phyloP scores from a whole-genome alignment of 805 yeast species.

The Candida xyloterini region DNA sequence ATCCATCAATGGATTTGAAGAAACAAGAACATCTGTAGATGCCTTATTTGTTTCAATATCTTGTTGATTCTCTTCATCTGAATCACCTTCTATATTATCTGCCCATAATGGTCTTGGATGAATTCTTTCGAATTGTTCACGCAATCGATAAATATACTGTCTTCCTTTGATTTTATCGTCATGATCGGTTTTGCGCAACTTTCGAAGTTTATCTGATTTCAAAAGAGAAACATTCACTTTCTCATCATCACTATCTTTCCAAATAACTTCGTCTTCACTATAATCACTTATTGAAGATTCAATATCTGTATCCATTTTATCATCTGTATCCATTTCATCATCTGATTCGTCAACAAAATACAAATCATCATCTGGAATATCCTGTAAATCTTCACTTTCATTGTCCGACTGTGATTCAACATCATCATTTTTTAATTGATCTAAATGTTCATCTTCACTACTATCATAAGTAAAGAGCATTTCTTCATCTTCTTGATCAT shows the following conservation, averaged over 20 bases:
- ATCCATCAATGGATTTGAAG: slow-evolving; percentile 33
- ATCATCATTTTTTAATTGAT: slow-evolving; percentile 43
- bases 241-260: slow-evolving; percentile 95
- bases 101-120: slow-evolving; percentile 89
- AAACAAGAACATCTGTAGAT: slow-evolving; percentile 20
- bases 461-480: slow-evolving; percentile 23
- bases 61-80: slow-evolving; percentile 34
- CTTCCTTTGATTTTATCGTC: slow-evolving; percentile 35
- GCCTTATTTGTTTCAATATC: slow-evolving; percentile 15
- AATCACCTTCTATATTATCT: slow-evolving; percentile 53
- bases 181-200: slow-evolving; percentile 58
- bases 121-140: slow-evolving; percentile 62
- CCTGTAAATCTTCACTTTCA: slow-evolving; percentile 33
- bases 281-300: slow-evolving; percentile 32
- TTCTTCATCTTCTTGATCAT: slow-evolving; percentile 39
- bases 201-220: slow-evolving; percentile 58
- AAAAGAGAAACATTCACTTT: slow-evolving; percentile 56
- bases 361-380: slow-evolving; percentile 36
- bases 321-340: slow-evolving; percentile 35
- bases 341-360: slow-evolving; percentile 52
- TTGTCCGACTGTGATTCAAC: slow-evolving; percentile 31
- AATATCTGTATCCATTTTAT: slow-evolving; percentile 13
- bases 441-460: slow-evolving; percentile 33
- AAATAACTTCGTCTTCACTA: slow-evolving; percentile 41
- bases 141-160: slow-evolving; percentile 36